Percentiles rank a stretch among this genome's conserved stretches.
Evolutionary conservation across 108 stramenopile species (phyloP).

Genomic region (Cyclotella cryptica): DNA sequence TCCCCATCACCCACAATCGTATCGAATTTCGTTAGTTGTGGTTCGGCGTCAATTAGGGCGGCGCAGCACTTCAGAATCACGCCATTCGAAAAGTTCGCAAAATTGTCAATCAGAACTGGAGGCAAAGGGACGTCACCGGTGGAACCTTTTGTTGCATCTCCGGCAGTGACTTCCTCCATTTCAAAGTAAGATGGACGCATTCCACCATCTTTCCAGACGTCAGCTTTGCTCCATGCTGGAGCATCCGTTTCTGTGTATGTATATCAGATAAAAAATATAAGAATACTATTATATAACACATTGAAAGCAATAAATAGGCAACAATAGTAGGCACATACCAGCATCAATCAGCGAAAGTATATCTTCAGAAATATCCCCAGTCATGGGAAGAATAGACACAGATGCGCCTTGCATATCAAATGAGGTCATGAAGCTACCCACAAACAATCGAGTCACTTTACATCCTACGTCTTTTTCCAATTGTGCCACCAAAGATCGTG

Average conservation of each 20-base stretch:
- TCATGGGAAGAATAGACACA: constrained; percentile 83
- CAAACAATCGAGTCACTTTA: constrained; percentile 75
- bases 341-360: constrained; percentile 80
- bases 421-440: constrained; percentile 94
- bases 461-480: constrained; percentile 59
- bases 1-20: constrained; percentile 98
- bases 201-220: constrained; percentile 52
- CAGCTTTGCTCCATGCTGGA: constrained; percentile 82
- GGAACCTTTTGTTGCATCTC: constrained; percentile 12
- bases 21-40: constrained; percentile 85
- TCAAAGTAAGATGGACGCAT: constrained; percentile 60
- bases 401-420: constrained; percentile 97
- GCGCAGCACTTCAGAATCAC: constrained; percentile 46
- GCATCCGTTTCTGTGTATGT: constrained; percentile 61
- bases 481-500: constrained; percentile 65
- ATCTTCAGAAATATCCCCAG: constrained; percentile 40
- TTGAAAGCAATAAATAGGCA: not conserved
- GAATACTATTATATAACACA: not conserved
- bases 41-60: constrained; percentile 82
- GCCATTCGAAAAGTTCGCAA: constrained; percentile 35
- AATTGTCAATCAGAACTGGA: constrained; percentile 56
- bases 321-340: not conserved
- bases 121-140: constrained; percentile 33
- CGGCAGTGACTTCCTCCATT: constrained; percentile 59
- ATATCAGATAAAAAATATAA: not conserved